Conservation (phyloP, 148 eudicot species). For the Chenopodium quinoa region DNA sequence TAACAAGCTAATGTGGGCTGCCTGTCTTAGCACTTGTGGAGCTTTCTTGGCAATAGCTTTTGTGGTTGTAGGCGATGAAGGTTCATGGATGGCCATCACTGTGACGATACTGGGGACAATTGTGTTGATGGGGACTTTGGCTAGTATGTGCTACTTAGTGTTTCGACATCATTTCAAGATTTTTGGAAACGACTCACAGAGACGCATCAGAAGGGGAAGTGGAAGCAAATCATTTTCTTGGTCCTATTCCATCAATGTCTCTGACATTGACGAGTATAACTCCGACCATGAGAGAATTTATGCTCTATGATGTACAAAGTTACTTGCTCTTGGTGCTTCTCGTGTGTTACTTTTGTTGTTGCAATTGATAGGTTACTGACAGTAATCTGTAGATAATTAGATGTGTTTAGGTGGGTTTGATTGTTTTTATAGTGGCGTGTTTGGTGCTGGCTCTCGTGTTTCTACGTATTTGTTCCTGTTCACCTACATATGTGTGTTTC, state of each 20-base stretch:
- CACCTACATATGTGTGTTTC: no score
- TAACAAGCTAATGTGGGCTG: slow-evolving; percentile 94
- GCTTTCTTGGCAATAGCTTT: slow-evolving; percentile 74
- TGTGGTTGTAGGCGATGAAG: slow-evolving; percentile 65
- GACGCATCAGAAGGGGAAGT: slow-evolving; percentile 65
- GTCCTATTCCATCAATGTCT: slow-evolving; percentile 66
- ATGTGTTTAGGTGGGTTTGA: no score
- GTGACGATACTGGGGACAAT: slow-evolving; percentile 60
- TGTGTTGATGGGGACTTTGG: slow-evolving; percentile 68
- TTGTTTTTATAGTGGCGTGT: no score
- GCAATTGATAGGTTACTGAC: no score
- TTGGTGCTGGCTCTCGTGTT: no score
- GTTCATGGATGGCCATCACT: slow-evolving; percentile 66
- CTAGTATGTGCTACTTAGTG: slow-evolving; percentile 73
- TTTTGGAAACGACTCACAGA: slow-evolving; percentile 64
- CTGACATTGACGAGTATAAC: slow-evolving; percentile 63
- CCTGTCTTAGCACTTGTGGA: slow-evolving; percentile 85
- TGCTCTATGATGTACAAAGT: slow-evolving; percentile 48
- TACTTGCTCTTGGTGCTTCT: not conserved
- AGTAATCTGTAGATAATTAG: no score
- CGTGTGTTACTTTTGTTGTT: not conserved
- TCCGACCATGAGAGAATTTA: slow-evolving; percentile 72
- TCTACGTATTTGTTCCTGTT: no score
- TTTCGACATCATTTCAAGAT: slow-evolving; percentile 70
- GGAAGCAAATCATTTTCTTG: slow-evolving; percentile 87